Conservation (phyloP, 2,329 filamentous ascomycete species). For the Bipolaris victoriae region DNA sequence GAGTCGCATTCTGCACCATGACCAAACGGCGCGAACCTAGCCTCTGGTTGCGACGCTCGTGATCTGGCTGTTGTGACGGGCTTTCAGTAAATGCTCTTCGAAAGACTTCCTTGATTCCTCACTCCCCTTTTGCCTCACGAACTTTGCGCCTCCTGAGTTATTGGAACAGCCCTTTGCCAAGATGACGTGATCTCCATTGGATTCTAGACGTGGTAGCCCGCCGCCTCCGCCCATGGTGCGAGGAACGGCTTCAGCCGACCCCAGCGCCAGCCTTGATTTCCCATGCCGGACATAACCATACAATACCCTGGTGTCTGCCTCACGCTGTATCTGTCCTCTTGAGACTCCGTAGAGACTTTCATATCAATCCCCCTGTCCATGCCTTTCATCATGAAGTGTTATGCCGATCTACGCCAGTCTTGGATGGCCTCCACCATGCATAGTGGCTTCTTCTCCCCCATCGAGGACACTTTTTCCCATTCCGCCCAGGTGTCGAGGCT, state of each 20-base stretch:
- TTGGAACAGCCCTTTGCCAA: conserved; percentile 1
- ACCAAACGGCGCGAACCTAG: not conserved
- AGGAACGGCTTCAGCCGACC: not conserved
- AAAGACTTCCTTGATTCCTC: not conserved
- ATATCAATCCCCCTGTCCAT: not conserved
- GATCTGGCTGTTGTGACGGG: not conserved
- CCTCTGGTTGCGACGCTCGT: not conserved
- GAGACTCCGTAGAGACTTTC: not conserved
- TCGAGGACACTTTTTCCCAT: not conserved
- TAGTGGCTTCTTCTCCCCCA: not conserved
- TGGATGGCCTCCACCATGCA: not conserved
- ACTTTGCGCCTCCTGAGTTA: conserved; percentile 2
- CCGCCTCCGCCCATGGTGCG: not conserved
- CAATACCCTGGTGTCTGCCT: not conserved
- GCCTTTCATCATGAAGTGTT: conserved; percentile 3
- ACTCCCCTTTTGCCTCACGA: not conserved
- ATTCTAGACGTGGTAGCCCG: not conserved
- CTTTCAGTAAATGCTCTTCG: not conserved
- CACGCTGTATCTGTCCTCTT: not conserved
- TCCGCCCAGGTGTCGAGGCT: conserved; percentile 20
- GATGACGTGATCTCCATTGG: not conserved
- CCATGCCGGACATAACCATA: not conserved
- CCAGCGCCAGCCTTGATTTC: not conserved
- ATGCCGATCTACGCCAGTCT: not conserved
- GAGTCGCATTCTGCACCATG: not conserved